A percentile compares a stretch with the other conserved stretches of the same genome.
Evolutionary conservation across 2,329 filamentous ascomycete genomes (phyloP).

Genomic region (Ophiobolus disseminans): DNA sequence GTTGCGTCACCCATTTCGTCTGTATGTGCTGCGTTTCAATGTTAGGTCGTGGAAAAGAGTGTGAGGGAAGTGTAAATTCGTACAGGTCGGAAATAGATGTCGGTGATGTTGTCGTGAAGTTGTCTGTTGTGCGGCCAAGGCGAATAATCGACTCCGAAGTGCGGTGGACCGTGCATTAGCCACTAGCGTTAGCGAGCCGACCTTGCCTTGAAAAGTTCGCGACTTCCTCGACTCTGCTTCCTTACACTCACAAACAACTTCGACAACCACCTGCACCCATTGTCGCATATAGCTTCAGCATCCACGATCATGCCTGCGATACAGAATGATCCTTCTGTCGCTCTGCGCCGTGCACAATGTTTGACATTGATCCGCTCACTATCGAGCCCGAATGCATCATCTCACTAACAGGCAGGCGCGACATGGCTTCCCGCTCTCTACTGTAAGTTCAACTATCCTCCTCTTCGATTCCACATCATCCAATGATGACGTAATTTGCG

Average conservation of each 20-base stretch:
- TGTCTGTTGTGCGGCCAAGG: constrained; percentile 17
- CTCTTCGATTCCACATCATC: constrained; percentile 14
- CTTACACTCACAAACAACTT: constrained; percentile 1
- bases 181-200: constrained; percentile 10
- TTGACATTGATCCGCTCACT: neutral
- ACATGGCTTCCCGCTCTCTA: constrained; percentile 10
- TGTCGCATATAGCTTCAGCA: too few species aligned
- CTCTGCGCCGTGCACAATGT: too few species aligned
- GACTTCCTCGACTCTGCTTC: constrained; percentile 15
- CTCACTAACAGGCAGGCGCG: constrained; percentile 1
- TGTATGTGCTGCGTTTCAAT: constrained; percentile 39
- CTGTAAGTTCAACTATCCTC: constrained; percentile 29
- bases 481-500: constrained; percentile 99
- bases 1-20: constrained; percentile 57
- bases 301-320: too few species aligned
- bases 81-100: constrained; percentile 50
- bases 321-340: too few species aligned
- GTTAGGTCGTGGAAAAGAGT: constrained; percentile 35
- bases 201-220: constrained; percentile 17
- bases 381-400: neutral
- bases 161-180: neutral
- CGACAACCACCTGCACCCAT: constrained; percentile 5
- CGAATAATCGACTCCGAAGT: constrained; percentile 18
- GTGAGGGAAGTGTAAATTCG: constrained; percentile 34
- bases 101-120: constrained; percentile 42